Evolutionary conservation across 1,284 basidiomycete species (phyloP).

Genomic region (Tilletia horrida): DNA sequence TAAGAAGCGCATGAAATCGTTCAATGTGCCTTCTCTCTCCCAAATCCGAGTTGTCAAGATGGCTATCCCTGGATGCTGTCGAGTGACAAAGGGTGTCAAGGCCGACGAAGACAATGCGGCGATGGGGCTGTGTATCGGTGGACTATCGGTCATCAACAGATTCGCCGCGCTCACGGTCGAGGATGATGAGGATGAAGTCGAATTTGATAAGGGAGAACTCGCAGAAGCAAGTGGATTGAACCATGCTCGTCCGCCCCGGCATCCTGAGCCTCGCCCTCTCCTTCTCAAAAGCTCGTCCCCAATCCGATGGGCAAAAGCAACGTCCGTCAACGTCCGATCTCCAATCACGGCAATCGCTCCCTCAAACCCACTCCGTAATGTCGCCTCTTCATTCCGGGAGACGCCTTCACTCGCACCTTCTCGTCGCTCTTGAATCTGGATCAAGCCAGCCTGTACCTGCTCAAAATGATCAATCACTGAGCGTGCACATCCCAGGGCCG

Average conservation of each 20-base stretch:
- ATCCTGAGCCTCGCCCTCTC: constrained; percentile 2
- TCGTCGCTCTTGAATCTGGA: background rate
- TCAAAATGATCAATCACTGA: constrained; percentile 66
- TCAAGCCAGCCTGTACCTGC: constrained; percentile 33
- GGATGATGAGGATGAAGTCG: too few species aligned
- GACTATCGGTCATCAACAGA: background rate
- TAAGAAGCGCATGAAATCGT: constrained; percentile 45
- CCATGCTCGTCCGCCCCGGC: background rate
- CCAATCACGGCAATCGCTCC: constrained; percentile 71
- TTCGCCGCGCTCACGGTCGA: constrained; percentile 18
- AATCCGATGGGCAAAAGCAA: constrained; percentile 75
- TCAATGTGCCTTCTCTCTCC: constrained; percentile 48
- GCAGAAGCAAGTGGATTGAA: too few species aligned
- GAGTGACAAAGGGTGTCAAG: background rate
- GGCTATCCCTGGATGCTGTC: constrained; percentile 34
- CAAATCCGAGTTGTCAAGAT: constrained; percentile 54
- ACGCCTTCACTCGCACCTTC: background rate
- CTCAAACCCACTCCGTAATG: background rate
- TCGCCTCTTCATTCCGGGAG: background rate
- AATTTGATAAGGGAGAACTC: background rate
- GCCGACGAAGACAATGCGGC: too few species aligned
- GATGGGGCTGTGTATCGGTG: background rate
- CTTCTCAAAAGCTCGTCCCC: constrained; percentile 35
- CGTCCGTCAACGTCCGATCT: constrained; percentile 85
- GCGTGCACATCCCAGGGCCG: constrained; percentile 64